Conservation (phyloP, 1,284 basidiomycete genomes). For the Lentinula novae-zelandiae region DNA sequence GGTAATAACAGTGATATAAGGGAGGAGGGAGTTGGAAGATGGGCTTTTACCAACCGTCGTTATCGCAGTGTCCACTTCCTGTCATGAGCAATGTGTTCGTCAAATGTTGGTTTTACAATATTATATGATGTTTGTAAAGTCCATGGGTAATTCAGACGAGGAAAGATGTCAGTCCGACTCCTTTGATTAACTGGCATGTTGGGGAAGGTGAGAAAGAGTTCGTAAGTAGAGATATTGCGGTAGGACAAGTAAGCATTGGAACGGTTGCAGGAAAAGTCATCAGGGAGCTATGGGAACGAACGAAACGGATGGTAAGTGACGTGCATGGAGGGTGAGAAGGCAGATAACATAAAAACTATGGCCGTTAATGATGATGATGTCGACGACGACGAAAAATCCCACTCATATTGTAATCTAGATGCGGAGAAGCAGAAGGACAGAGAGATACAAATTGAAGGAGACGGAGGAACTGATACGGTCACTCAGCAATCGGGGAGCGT, state of each 20-base stretch:
- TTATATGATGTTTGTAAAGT: neutral
- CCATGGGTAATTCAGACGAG: neutral
- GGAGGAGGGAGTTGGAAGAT: neutral
- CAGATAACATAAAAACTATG: neutral
- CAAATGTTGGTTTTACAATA: neutral
- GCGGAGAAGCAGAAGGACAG: neutral
- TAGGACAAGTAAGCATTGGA: neutral
- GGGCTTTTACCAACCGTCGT: neutral
- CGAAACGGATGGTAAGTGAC: neutral
- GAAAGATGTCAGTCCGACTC: neutral
- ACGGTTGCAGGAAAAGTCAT: neutral
- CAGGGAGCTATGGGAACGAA: neutral
- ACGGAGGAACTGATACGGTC: neutral
- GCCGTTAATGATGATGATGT: neutral
- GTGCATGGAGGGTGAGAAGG: neutral
- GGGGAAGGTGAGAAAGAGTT: neutral
- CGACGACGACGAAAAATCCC: neutral
- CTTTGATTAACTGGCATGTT: neutral
- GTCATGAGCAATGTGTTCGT: neutral
- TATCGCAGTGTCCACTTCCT: neutral
- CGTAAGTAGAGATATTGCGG: neutral
- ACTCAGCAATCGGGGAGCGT: neutral
- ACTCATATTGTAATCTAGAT: slow-evolving; percentile 11
- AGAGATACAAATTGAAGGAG: neutral
- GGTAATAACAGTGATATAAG: neutral